These are phyloP conservation scores for Gymnopilus dilepis DNA, from an alignment of 768 basidiomycete genomes.

Conservation along the genomic window DNA sequence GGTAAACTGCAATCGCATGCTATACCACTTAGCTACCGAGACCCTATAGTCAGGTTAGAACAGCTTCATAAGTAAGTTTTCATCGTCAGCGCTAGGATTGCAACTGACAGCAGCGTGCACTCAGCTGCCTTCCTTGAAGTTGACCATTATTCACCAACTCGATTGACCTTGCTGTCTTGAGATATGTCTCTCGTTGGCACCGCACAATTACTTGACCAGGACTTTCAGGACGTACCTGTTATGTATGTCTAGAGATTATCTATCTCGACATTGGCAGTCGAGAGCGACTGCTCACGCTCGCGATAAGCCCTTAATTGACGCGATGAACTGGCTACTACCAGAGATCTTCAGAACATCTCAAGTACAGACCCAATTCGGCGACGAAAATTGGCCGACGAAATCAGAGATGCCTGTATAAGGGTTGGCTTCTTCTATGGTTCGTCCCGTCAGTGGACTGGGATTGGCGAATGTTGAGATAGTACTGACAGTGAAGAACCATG, in stretches of 20 bases:
- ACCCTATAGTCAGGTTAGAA: too few relatives aligned
- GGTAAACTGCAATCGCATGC: slow-evolving; percentile 16
- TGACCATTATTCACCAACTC: too few relatives aligned
- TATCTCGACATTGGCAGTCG: not conserved
- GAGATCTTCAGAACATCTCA: slow-evolving; percentile 49
- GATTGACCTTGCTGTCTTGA: not conserved
- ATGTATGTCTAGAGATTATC: slow-evolving; percentile 34
- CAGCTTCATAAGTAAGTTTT: too few relatives aligned
- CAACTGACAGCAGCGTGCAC: too few relatives aligned
- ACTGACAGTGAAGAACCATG: slow-evolving; percentile 74
- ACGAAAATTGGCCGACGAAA: slow-evolving; percentile 53
- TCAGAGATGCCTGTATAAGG: slow-evolving; percentile 78
- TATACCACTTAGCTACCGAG: slow-evolving; percentile 20
- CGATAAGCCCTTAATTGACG: not conserved
- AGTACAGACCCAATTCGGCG: slow-evolving; percentile 44
- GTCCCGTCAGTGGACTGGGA: slow-evolving; percentile 3
- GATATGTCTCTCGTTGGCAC: slow-evolving; percentile 30
- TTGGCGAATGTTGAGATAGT: not conserved
- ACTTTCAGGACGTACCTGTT: slow-evolving; percentile 43
- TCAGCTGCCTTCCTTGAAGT: too few relatives aligned
- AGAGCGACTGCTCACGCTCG: not conserved
- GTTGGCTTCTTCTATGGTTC: slow-evolving; percentile 88
- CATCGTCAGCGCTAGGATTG: too few relatives aligned
- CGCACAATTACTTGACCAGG: slow-evolving; percentile 24
- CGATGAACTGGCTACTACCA: slow-evolving; percentile 24